Conservation (phyloP, 768 basidiomycete genomes). For the Rhodocollybia butyracea region DNA sequence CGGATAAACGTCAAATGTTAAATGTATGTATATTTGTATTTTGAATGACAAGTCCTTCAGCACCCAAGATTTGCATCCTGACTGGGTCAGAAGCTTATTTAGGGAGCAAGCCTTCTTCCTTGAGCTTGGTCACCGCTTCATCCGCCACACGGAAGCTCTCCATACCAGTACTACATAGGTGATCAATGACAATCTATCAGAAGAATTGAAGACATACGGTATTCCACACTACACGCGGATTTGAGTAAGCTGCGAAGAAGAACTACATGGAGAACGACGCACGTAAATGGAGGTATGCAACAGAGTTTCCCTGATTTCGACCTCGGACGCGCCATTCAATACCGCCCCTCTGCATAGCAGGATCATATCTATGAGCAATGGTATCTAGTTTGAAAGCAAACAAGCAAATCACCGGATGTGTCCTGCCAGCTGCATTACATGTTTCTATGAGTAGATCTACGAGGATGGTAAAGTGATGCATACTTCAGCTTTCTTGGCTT, state of each 20-base stretch:
- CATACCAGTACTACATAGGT: conserved; percentile 29
- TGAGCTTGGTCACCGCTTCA: conserved; percentile 33
- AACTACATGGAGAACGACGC: neutral
- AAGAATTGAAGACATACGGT: conserved; percentile 17
- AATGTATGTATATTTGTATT: neutral
- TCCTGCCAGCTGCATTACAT: conserved; percentile 27
- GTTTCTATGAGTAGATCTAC: neutral
- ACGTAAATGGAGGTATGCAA: conserved; percentile 38
- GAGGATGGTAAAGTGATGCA: neutral
- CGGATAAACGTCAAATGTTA: neutral
- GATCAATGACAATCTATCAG: neutral
- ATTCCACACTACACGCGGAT: conserved; percentile 27
- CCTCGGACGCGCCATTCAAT: conserved; percentile 38
- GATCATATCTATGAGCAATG: neutral
- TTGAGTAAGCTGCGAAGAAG: neutral
- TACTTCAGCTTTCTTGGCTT: conserved; percentile 42
- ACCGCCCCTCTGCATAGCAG: conserved; percentile 33
- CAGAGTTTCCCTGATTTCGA: conserved; percentile 42
- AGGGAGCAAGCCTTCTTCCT: conserved; percentile 30
- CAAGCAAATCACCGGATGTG: conserved; percentile 27
- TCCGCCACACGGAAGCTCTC: conserved; percentile 38
- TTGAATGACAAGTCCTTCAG: neutral
- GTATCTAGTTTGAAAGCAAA: neutral
- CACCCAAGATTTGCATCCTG: neutral
- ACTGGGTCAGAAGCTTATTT: neutral